Percentiles rank a stretch among this genome's conserved stretches.
phyloP scores from a whole-genome alignment of 2,329 filamentous ascomycete genomes.

The Ophiobolus disseminans region DNA sequence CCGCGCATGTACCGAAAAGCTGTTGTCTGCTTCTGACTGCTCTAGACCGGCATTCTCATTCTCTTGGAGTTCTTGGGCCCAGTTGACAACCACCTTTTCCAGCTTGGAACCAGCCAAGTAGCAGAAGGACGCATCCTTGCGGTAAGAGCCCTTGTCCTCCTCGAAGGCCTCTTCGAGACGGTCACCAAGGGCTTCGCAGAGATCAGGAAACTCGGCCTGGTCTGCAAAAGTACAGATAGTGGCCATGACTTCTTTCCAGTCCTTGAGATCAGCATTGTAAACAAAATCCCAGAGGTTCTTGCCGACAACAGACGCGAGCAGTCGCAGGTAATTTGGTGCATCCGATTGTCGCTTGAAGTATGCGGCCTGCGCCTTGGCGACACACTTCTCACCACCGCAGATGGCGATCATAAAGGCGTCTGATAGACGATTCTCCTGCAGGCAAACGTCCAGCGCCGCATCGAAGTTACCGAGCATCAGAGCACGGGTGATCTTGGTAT shows the following conservation, averaged over 20 bases:
- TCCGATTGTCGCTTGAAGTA: slow-evolving; percentile 85
- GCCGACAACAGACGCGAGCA: slow-evolving; percentile 88
- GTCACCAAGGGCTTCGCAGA: slow-evolving; percentile 94
- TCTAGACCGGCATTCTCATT: slow-evolving; percentile 77
- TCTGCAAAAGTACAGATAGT: slow-evolving; percentile 95
- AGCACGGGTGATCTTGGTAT: slow-evolving; percentile 85
- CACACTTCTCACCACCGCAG: slow-evolving; percentile 89
- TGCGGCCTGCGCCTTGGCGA: slow-evolving; percentile 90
- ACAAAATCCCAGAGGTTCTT: slow-evolving; percentile 99
- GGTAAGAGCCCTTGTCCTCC: slow-evolving; percentile 58
- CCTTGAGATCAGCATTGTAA: slow-evolving; percentile 88
- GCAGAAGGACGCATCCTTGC: slow-evolving; percentile 95
- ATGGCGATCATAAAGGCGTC: slow-evolving; percentile 99
- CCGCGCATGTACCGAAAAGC: slow-evolving; percentile 89
- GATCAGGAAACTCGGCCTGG: slow-evolving; percentile 86
- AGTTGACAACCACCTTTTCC: slow-evolving; percentile 95
- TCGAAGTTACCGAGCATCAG: slow-evolving; percentile 91
- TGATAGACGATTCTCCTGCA: slow-evolving; percentile 87
- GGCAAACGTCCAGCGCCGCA: slow-evolving; percentile 84
- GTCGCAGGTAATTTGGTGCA: slow-evolving; percentile 87
- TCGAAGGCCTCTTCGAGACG: slow-evolving; percentile 75
- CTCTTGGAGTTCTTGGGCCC: slow-evolving; percentile 88
- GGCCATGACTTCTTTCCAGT: slow-evolving; percentile 98
- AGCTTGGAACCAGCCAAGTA: slow-evolving; percentile 95
- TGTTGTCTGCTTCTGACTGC: slow-evolving; percentile 73